Base-by-base conservation (phyloP, 2,329 filamentous ascomycete species). In the Macrophomina pseudophaseolina region DNA sequence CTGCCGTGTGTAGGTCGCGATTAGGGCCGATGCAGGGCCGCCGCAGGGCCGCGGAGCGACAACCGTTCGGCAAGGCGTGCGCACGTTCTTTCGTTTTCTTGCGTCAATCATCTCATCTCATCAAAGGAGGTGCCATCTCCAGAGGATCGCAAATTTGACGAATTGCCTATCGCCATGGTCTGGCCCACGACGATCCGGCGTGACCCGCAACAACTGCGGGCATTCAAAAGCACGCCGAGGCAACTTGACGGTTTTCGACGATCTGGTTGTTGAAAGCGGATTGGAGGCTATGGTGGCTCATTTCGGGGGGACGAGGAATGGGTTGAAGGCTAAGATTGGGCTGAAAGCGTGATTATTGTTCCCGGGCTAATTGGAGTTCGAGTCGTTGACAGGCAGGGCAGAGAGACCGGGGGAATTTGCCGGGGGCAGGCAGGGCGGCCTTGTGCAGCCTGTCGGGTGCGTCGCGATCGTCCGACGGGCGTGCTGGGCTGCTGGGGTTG, bases 1-100 rank as follows among this genome's bases (percentile, higher is more conserved):
- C 30, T 30, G 23, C 3, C 48, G 48, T 14, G 48, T 51, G 11
- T 30, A 11, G 23, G 23, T 30, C 5, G 16, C 42, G 16, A n/a
- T 14, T 44, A 44, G 48, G 48, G 48, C 48, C 48, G 48, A 51
- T 23, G 48, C 48, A 51, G 48, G 8, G 48, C 48, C 48, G 48
- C 49, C 28, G 49, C 48, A 51, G 48, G 8, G 48, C 48, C 48
- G 48, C 49, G 49, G 49, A 53, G 49, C 49, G 49, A 53, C 49
- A 30, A 35, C 49, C 49, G 49, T 53, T 53, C 49, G 23, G 23
- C 23, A 32, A 28, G 28, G 49, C 49, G 30, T 3, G 23, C n/a
- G 49, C 49, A 53, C 49, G 30, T 33, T 18, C 49, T 14, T 2
- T 14, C 42, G 8, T 12, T 44, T 14, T 14, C 42, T 38, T 38